Evolutionary conservation across 2,329 filamentous ascomycete species (phyloP).

Genomic region (Thielaviopsis populi): DNA sequence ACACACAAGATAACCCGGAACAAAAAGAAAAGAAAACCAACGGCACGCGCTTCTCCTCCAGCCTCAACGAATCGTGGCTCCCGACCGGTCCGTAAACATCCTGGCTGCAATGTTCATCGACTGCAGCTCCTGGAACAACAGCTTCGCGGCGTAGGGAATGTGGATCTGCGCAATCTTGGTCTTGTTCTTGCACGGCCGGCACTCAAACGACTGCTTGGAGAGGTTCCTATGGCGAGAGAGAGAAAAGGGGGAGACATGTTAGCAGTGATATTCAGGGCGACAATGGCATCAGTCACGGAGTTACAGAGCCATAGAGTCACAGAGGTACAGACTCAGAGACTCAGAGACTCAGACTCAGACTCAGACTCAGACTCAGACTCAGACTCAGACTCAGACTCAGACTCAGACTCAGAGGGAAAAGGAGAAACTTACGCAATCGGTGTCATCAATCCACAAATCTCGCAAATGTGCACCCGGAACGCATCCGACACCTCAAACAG

Average conservation of each 20-base stretch:
- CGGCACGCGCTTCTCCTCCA: constrained; percentile 18
- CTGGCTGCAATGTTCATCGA: constrained; percentile 97
- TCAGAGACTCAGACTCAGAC: too few species aligned
- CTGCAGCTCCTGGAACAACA: constrained; percentile 94
- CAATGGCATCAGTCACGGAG: neutral
- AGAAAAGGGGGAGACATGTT: constrained; percentile 22
- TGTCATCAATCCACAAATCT: constrained; percentile 97
- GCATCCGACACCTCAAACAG: constrained; percentile 96
- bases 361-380: too few species aligned
- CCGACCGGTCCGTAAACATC: constrained; percentile 84
- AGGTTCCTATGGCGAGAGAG: constrained; percentile 55
- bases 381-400: too few species aligned
- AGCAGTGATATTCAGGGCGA: constrained; percentile 5
- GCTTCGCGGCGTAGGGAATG: constrained; percentile 93
- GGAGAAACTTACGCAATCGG: constrained; percentile 74
- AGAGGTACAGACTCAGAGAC: too few species aligned
- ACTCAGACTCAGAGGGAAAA: too few species aligned
- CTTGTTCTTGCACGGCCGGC: constrained; percentile 96
- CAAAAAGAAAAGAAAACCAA: neutral
- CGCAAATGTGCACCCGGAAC: constrained; percentile 94
- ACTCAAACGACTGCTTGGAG: constrained; percentile 91
- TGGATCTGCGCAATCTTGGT: constrained; percentile 96
- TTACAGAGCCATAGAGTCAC: neutral
- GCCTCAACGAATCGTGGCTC: constrained; percentile 49
- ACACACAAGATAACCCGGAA: neutral